Percentiles rank a stretch among this genome's conserved stretches.
Evolutionary conservation across 2,329 filamentous ascomycete species (phyloP).

Genomic region (Mycosphaerelloides madeirae): DNA sequence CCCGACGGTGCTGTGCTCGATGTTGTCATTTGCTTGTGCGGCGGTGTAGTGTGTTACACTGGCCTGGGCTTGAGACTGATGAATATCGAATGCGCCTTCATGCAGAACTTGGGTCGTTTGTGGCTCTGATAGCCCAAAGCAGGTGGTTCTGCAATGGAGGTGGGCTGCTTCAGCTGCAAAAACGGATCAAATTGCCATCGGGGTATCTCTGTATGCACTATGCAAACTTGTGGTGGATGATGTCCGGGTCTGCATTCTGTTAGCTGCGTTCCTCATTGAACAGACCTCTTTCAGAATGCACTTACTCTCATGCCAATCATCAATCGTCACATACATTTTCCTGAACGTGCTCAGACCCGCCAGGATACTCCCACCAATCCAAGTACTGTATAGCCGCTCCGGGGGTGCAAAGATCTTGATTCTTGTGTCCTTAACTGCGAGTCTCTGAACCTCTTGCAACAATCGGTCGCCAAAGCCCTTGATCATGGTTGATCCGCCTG

Average conservation of each 20-base stretch:
- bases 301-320: constrained; percentile 92
- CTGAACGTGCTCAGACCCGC: constrained; percentile 95
- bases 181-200: too few species aligned
- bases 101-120: too few species aligned
- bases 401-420: constrained; percentile 99
- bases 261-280: constrained; percentile 6
- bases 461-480: constrained; percentile 94
- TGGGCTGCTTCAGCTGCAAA: too few species aligned
- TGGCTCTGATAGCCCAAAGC: too few species aligned
- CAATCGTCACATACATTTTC: constrained; percentile 99
- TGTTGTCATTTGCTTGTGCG: too few species aligned
- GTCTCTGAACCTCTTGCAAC: constrained; percentile 81
- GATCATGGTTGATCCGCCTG: constrained; percentile 90
- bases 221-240: constrained; percentile 97
- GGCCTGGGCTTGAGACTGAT: too few species aligned
- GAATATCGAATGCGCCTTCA: too few species aligned
- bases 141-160: too few species aligned
- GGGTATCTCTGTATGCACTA: constrained; percentile 44
- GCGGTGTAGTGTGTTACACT: too few species aligned
- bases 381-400: constrained; percentile 96
- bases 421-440: constrained; percentile 97
- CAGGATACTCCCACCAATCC: constrained; percentile 97
- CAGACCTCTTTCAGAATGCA: constrained; percentile 14
- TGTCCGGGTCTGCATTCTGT: constrained; percentile 64
- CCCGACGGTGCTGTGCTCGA: too few species aligned